Base-by-base conservation (phyloP, 108 stramenopile genomes). In the Skeletonema marinoi region DNA sequence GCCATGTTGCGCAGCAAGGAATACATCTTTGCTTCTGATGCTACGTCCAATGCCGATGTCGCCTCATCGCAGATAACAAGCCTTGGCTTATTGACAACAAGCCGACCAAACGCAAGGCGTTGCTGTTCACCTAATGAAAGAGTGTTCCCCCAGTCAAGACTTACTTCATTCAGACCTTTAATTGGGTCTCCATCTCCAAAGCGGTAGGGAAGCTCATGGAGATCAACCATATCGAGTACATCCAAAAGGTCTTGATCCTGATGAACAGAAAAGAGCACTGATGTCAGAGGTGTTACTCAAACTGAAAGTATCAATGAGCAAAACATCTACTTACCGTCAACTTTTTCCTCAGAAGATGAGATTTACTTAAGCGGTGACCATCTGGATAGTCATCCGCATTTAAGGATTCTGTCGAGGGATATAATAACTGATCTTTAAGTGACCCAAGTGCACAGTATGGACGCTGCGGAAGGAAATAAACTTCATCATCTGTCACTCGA, bases 51-150 rank as follows among this genome's bases (percentile, higher is more conserved):
- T 2, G 98, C 98, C 0, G 88, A 89, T 10, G 98, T 98, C 1
- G 97, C 96, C 77, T 96, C 96, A 65, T 98, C 98, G 35, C 98
- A 77, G 42, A 98, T 93, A 8, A 95, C 95, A 16, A 98, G 68
- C 17, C 78, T 70, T n/a, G 98, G 98, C 72, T 84, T 70, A 77
- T 95, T 92, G 62, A 97, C 88, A 32, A 98, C 70, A 4, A 98
- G 70, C 25, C 98, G 79, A 3, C 92, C 96, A 76, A 98, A 98
- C 8, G 97, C 96, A n/a, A 99, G 70, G 5, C 95, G 71, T 70
- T 98, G 98, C 73, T 99, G 98, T 81, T 99, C 98, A 44, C 98
- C 98, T 56, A 98, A 74, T 0, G 92, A 94, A 13, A 99, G 85
- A 33, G 83, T 89, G 64, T 98, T 96, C 62, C 87, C 74, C 98